These are phyloP conservation scores for Closterium sp. DNA, from an alignment of 139 green algal genomes.

Conservation along the genomic window DNA sequence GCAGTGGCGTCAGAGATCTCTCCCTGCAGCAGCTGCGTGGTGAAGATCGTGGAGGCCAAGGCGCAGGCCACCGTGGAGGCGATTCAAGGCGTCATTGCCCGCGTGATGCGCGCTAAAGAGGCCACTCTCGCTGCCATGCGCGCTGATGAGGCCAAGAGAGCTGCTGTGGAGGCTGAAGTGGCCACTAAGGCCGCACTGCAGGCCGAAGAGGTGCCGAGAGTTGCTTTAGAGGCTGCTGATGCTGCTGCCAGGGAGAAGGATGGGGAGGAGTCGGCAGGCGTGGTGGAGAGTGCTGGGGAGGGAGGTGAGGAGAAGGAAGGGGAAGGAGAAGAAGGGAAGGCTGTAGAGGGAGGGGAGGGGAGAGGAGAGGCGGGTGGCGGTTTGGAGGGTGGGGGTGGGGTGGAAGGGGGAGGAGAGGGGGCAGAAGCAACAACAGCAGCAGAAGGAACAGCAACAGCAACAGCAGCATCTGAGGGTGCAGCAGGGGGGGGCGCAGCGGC, in stretches of 20 bases:
- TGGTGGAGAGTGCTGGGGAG: not conserved
- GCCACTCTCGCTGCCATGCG: too few species aligned
- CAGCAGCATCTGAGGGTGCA: not conserved
- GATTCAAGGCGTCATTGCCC: constrained; percentile 55
- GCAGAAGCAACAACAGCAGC: not conserved
- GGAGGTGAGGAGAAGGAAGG: not conserved
- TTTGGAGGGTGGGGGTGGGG: not conserved
- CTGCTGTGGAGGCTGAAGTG: constrained; percentile 38
- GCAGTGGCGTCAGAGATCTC: not conserved
- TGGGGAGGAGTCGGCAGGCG: not conserved
- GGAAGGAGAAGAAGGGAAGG: not conserved
- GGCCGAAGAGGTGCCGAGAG: too few species aligned
- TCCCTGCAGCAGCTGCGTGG: constrained; percentile 57
- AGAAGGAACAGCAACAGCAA: not conserved
- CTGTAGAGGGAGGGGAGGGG: not conserved
- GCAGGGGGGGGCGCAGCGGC: too few species aligned
- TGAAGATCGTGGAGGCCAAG: constrained; percentile 57
- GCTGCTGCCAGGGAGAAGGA: constrained; percentile 45
- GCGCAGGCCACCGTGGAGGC: constrained; percentile 43
- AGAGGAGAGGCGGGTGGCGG: not conserved
- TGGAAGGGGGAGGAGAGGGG: not conserved
- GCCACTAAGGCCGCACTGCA: too few species aligned
- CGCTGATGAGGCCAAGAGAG: too few species aligned
- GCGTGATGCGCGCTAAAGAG: constrained; percentile 39
- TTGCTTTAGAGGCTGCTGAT: too few species aligned